Evolutionary conservation across 306 rosid genomes (phyloP), one percentile per base, ranked within the genome.

Genomic region (Prunus campanulata): DNA sequence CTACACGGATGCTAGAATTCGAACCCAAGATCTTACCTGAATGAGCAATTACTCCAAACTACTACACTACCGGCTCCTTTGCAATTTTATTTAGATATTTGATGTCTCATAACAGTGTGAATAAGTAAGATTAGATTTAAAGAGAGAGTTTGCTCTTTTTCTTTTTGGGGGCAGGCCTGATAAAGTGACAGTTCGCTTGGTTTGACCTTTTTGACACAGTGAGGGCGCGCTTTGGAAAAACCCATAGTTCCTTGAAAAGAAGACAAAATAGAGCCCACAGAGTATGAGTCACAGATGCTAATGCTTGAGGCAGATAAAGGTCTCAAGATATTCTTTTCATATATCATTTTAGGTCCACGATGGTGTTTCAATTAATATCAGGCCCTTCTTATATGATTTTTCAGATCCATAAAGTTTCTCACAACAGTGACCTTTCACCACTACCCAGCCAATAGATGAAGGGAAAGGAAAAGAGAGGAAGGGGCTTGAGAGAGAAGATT

Each of bases 211-310:
- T 18, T 51, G 70, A 57, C 65, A 57, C 65, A 47, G 64, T 16
- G 55, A 75, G 52, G 7, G 77, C 56, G 55, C 39, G 47, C 59
- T 65, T 71, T 78, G 39, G 24, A 32, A 51, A 27, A 80, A 24
- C 44, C 61, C 47, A 25, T 68, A 68, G 80, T 47, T 61, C 74
- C 84, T 79, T 76, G 8, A 16, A 30, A 66, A 64, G 81, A 76
- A 77, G 81, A 83, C 79, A 71, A 50, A 78, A 71, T 27, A 50
- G 78, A 81, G 82, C 82, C 85, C 87, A 42, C 72, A 47, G 25
- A 65, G 15, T 44, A 19, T 35, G 70, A 65, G 49, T 35, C 68
- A 8, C 25, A 55, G 65, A 60, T 25, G 16, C 65, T 60, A 15
- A 16, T n/a, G 20, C 47, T 15, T 2, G 68, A 63, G 68, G 25